A percentile compares a stretch with the other conserved stretches of the same genome.
Evolutionary conservation across 495 filamentous ascomycete genomes (phyloP).

Genomic region (Rhypophila decipiens): DNA sequence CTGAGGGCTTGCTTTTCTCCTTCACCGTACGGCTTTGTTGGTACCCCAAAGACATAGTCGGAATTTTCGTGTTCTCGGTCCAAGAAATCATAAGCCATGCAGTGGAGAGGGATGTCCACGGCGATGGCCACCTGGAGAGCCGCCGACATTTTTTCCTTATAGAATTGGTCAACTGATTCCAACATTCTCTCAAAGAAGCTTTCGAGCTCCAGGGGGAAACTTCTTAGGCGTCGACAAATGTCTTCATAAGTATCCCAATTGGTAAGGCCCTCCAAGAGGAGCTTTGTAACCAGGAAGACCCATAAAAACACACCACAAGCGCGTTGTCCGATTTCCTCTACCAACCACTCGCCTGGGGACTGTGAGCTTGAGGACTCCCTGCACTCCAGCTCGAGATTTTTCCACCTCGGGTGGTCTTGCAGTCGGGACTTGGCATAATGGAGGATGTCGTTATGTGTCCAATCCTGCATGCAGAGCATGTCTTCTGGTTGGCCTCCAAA

Average conservation of each 20-base stretch:
- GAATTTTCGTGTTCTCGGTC: neutral
- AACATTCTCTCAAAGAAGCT: slow-evolving; percentile 2
- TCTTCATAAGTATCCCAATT: neutral
- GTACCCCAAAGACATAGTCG: neutral
- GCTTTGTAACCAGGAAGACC: slow-evolving; percentile 3
- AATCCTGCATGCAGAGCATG: neutral
- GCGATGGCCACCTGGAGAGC: neutral
- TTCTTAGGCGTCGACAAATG: neutral
- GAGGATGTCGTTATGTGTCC: slow-evolving; percentile 2
- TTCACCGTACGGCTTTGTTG: neutral
- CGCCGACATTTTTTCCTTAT: neutral
- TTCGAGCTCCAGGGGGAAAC: neutral
- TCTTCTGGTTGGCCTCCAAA: neutral
- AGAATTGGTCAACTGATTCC: neutral
- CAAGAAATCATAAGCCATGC: neutral
- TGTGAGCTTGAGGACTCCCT: too few relatives aligned
- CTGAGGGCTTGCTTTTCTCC: neutral
- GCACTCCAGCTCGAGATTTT: neutral
- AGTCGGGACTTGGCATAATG: neutral
- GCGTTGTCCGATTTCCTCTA: neutral
- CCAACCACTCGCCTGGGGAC: too few relatives aligned
- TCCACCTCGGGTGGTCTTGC: neutral
- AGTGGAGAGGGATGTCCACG: neutral
- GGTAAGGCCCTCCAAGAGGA: neutral
- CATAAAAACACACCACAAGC: slow-evolving; percentile 7